phyloP scores from a whole-genome alignment of 116 monocot genomes.

The Phalaenopsis hybrid region DNA sequence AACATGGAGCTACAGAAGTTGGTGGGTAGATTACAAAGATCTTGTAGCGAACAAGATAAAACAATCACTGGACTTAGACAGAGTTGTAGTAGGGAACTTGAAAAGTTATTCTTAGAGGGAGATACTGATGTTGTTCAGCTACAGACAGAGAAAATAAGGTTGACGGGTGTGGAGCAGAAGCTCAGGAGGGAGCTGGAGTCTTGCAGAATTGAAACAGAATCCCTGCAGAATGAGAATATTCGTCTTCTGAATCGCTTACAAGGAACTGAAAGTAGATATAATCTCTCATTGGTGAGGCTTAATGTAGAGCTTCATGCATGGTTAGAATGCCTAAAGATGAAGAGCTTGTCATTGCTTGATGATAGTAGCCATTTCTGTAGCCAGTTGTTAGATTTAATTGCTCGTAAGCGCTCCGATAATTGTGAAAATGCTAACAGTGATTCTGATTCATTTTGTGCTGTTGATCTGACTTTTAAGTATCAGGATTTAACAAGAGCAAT shows the following conservation, averaged over 20 bases:
- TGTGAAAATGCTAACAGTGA: constrained; percentile 10
- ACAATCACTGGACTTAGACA: constrained; percentile 67
- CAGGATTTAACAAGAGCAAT: constrained; percentile 52
- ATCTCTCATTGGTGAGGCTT: constrained; percentile 31
- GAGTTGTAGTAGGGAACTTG: constrained; percentile 37
- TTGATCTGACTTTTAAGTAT: constrained; percentile 45
- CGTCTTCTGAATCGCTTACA: constrained; percentile 44
- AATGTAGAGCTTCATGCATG: constrained; percentile 50
- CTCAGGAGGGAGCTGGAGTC: constrained; percentile 69
- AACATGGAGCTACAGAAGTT: constrained; percentile 55
- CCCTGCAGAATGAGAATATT: constrained; percentile 53
- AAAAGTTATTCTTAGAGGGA: constrained; percentile 22
- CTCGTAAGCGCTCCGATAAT: constrained; percentile 23
- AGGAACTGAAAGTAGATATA: constrained; percentile 21
- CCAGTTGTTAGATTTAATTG: constrained; percentile 32
- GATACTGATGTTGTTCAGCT: constrained; percentile 28
- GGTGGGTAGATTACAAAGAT: constrained; percentile 43
- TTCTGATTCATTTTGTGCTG: constrained; percentile 25
- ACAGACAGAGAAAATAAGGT: constrained; percentile 61
- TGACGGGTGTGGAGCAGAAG: constrained; percentile 65
- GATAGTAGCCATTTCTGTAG: constrained; percentile 42
- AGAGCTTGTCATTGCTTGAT: constrained; percentile 46
- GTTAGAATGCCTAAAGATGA: constrained; percentile 46
- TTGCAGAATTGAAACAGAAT: constrained; percentile 44
- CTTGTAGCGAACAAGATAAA: constrained; percentile 68